A percentile compares a stretch with the other conserved stretches of the same genome.
phyloP scores from a whole-genome alignment of 257 asterid genomes.

The Solanum megistacrolobum region DNA sequence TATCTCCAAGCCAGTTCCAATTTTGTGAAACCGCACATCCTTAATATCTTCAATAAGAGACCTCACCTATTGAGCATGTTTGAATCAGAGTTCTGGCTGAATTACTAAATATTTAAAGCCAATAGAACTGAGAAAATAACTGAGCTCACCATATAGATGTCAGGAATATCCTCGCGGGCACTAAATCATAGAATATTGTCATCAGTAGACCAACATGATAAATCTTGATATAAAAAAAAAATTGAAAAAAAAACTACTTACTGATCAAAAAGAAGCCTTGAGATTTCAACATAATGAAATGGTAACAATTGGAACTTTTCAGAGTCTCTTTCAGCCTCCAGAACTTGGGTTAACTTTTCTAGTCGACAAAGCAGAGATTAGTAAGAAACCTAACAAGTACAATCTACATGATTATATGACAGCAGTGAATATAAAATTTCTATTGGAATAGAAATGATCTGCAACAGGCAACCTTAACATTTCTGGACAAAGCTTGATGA shows the following conservation, averaged over 20 bases:
- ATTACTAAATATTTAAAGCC: neutral
- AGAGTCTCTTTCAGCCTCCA: constrained; percentile 88
- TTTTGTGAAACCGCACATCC: constrained; percentile 89
- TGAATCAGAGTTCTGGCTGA: constrained; percentile 7
- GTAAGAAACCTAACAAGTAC: constrained; percentile 1
- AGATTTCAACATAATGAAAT: constrained; percentile 90
- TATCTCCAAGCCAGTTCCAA: constrained; percentile 79
- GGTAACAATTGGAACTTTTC: constrained; percentile 85
- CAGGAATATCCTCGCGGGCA: constrained; percentile 83
- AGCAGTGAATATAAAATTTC: neutral
- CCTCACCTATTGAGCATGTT: constrained; percentile 43
- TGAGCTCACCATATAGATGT: constrained; percentile 70
- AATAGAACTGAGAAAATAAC: neutral
- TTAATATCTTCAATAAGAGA: constrained; percentile 93
- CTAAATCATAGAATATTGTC: constrained; percentile 26
- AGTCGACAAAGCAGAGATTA: constrained; percentile 7
- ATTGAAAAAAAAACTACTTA: constrained; percentile 15
- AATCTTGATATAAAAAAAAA: neutral
- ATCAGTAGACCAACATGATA: constrained; percentile 8
- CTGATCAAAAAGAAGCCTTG: constrained; percentile 92
- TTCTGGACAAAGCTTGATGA: neutral
- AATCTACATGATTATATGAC: neutral
- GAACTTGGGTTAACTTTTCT: constrained; percentile 70
- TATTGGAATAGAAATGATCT: neutral
- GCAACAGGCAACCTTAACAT: neutral